Conservation (phyloP, 495 filamentous ascomycete species). For the Hypoxylon lenormandii region DNA sequence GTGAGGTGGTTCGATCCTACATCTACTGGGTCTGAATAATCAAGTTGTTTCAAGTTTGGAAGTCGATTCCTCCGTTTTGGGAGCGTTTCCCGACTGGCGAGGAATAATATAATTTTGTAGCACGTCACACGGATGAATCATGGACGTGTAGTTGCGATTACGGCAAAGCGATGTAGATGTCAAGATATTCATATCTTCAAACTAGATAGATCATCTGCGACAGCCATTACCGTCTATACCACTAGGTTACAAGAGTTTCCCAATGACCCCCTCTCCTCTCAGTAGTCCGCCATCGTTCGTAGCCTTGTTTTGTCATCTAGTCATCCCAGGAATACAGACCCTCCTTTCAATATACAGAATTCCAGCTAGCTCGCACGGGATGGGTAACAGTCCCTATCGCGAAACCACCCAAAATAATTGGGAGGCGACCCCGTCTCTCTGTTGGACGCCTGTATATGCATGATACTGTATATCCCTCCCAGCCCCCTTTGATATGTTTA, state of each 20-base stretch:
- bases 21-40: not conserved
- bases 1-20: not conserved
- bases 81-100: slow-evolving; percentile 13
- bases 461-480: slow-evolving; percentile 36
- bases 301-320: slow-evolving; percentile 38
- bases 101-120: not conserved
- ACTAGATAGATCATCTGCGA: slow-evolving; percentile 37
- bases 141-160: slow-evolving; percentile 3
- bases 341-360: slow-evolving; percentile 30
- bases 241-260: slow-evolving; percentile 13
- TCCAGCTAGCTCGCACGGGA: slow-evolving; percentile 29
- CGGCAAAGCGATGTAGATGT: slow-evolving; percentile 5
- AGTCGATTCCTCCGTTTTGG: slow-evolving; percentile 25
- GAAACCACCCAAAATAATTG: slow-evolving; percentile 38
- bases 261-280: not conserved
- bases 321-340: slow-evolving; percentile 29
- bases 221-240: slow-evolving; percentile 30
- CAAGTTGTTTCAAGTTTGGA: slow-evolving; percentile 16
- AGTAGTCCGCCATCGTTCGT: slow-evolving; percentile 4
- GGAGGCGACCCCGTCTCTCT: slow-evolving; percentile 43
- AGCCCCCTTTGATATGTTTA: slow-evolving; percentile 36
- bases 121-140: not conserved
- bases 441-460: slow-evolving; percentile 52
- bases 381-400: slow-evolving; percentile 14
- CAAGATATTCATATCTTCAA: slow-evolving; percentile 23